Evolutionary conservation across 2,329 filamentous ascomycete genomes (phyloP).

Genomic region (Trichoderma atrobrunneum): DNA sequence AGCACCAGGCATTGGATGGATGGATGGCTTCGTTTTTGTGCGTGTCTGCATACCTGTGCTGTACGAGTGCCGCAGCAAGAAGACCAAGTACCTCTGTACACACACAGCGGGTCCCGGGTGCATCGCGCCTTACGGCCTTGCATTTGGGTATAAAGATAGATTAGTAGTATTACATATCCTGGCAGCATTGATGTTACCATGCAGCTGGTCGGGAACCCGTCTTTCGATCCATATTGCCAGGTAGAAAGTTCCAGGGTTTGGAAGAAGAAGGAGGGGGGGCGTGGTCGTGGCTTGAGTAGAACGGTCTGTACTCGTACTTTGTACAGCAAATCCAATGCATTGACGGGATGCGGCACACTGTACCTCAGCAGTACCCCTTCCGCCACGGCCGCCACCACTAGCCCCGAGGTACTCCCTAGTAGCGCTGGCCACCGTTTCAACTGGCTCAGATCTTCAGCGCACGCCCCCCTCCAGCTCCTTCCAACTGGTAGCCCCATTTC

Average conservation of each 20-base stretch:
- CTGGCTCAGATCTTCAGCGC: constrained; percentile 11
- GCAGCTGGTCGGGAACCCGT: constrained; percentile 9
- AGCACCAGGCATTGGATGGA: background rate
- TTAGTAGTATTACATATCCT: background rate
- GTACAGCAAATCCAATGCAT: background rate
- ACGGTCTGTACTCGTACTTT: background rate
- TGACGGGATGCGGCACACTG: background rate
- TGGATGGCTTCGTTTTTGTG: background rate
- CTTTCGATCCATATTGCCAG: background rate
- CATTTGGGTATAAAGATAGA: constrained; percentile 17
- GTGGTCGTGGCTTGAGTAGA: background rate
- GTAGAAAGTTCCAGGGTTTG: background rate
- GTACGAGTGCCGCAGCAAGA: background rate
- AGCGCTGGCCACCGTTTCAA: constrained; percentile 5
- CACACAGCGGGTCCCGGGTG: background rate
- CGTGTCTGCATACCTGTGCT: background rate
- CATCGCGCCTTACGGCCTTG: constrained; percentile 5
- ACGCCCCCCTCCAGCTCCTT: constrained; percentile 11
- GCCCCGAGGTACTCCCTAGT: background rate
- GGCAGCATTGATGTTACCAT: background rate
- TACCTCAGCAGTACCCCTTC: background rate
- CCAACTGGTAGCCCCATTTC: background rate
- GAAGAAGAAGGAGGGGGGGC: background rate
- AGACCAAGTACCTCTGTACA: background rate
- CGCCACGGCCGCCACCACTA: background rate